Evolutionary conservation across 2,329 filamentous ascomycete genomes (phyloP).

Genomic region (Cordyceps farinosa): DNA sequence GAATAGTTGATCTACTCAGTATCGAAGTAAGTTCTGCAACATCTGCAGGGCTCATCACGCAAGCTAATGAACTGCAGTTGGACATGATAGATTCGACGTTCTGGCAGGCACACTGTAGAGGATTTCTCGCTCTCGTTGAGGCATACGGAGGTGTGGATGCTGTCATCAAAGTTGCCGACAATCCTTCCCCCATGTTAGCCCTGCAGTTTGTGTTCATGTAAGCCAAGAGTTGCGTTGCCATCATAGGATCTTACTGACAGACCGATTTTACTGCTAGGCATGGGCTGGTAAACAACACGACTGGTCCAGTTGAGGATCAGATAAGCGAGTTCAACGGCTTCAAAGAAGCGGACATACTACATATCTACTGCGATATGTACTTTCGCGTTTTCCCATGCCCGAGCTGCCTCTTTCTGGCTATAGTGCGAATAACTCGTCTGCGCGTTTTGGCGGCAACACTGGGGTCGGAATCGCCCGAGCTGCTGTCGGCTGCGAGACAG

Average conservation of each 20-base stretch:
- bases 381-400: slow-evolving; percentile 1
- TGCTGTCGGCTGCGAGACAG: background rate
- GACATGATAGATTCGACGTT: background rate
- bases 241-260: background rate
- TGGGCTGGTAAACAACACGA: background rate
- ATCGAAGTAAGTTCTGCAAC: background rate
- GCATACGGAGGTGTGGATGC: slow-evolving; percentile 3
- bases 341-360: background rate
- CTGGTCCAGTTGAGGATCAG: background rate
- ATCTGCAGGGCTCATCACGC: background rate
- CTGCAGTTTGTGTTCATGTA: slow-evolving; percentile 9
- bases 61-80: background rate
- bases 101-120: background rate
- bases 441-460: background rate
- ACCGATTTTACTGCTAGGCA: background rate
- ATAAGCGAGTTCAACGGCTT: slow-evolving; percentile 1
- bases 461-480: background rate
- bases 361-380: background rate
- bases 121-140: background rate
- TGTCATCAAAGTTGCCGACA: background rate
- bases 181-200: background rate
- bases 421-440: background rate
- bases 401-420: background rate
- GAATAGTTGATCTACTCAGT: slow-evolving; percentile 7
- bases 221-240: background rate